These are phyloP conservation scores for Thraustochytrium sp. DNA, from an alignment of 352 stramenopile genomes.

Conservation along the genomic window DNA sequence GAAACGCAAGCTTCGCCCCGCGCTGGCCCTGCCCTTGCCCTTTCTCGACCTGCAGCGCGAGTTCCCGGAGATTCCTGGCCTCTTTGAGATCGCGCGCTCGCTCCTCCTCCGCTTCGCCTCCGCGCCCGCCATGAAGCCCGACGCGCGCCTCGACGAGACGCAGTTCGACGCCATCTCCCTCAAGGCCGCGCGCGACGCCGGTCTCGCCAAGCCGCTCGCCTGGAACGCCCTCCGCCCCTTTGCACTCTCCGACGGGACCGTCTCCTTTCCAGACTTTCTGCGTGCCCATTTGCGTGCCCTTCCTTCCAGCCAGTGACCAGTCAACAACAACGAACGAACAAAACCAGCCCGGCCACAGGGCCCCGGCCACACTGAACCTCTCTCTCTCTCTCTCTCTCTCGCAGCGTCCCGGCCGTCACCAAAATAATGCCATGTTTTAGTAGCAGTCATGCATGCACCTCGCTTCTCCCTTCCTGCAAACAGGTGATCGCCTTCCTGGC, in stretches of 20 bases:
- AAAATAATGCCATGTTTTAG: no score
- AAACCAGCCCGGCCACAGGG: no score
- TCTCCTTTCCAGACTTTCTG: constrained; percentile 7
- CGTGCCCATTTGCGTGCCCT: not conserved
- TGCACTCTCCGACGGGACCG: not conserved
- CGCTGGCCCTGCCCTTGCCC: not conserved
- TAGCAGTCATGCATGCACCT: no score
- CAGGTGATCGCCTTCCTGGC: no score
- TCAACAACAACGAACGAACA: no score
- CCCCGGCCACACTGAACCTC: no score
- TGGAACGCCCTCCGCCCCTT: not conserved
- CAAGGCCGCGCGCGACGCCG: constrained; percentile 7
- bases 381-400: no score
- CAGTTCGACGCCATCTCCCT: not conserved
- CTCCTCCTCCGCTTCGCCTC: not conserved
- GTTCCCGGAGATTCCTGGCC: not conserved
- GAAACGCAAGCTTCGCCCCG: constrained; percentile 8
- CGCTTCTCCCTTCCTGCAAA: no score
- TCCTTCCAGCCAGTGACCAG: no score
- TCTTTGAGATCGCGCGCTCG: not conserved
- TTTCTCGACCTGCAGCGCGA: not conserved
- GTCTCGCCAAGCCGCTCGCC: not conserved
- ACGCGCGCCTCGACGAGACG: not conserved
- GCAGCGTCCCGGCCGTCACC: no score
- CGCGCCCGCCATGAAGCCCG: not conserved